Percentiles rank a stretch among this genome's conserved stretches.
phyloP scores from a whole-genome alignment of 805 yeast genomes.

The Suhomyces sp. region DNA sequence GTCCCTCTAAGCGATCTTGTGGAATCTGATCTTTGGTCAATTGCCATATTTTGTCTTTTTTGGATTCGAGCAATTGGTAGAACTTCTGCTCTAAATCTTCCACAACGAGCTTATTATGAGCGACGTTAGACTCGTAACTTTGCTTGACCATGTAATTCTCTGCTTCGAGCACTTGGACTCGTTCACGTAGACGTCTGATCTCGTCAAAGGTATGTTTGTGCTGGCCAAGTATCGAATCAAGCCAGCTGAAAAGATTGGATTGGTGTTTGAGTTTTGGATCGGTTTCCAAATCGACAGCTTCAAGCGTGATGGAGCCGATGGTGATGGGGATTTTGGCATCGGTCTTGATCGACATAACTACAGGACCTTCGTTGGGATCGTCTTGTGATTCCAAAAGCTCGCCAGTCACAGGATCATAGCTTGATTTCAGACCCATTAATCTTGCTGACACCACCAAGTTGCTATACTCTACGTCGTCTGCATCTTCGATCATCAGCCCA shows the following conservation, averaged over 20 bases:
- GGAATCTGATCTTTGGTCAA: slow-evolving; percentile 13
- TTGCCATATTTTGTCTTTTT: slow-evolving; percentile 29
- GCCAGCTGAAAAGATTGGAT: slow-evolving; percentile 26
- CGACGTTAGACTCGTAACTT: slow-evolving; percentile 11
- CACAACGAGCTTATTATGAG: slow-evolving; percentile 16
- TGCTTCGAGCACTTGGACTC: slow-evolving; percentile 3
- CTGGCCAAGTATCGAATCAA: slow-evolving; percentile 15
- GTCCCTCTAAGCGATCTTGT: slow-evolving; percentile 8
- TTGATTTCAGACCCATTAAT: slow-evolving; percentile 1
- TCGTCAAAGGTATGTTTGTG: slow-evolving; percentile 9
- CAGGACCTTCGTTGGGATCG: slow-evolving; percentile 7
- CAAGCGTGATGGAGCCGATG: slow-evolving; percentile 21
- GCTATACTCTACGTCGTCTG: slow-evolving; percentile 2
- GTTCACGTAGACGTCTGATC: not conserved
- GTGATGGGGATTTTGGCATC: slow-evolving; percentile 24
- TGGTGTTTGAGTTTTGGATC: slow-evolving; percentile 9
- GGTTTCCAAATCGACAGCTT: slow-evolving; percentile 16
- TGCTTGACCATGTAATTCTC: slow-evolving; percentile 7
- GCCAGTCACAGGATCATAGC: slow-evolving; percentile 1
- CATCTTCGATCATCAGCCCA: slow-evolving; percentile 5
- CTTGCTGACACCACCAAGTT: slow-evolving; percentile 1
- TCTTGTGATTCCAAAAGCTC: slow-evolving; percentile 8
- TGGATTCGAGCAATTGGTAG: slow-evolving; percentile 24
- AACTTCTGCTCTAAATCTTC: slow-evolving; percentile 26
- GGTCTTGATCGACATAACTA: slow-evolving; percentile 16